Evolutionary conservation across 345 rosid genomes (phyloP).

Genomic region (Zanthoxylum bungeanum): DNA sequence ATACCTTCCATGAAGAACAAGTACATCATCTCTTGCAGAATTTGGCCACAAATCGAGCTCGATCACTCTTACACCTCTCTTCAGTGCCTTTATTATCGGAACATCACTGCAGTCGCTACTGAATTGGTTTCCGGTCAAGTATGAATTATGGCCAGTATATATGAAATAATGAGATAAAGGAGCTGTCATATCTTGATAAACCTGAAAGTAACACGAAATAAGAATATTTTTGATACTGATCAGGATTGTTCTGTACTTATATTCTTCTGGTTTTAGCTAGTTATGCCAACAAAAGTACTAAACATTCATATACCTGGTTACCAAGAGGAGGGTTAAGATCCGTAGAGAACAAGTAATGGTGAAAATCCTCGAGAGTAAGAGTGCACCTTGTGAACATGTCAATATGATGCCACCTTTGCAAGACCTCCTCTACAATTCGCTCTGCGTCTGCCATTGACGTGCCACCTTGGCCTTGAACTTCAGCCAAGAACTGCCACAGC

Average conservation of each 20-base stretch:
- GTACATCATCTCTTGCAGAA: conserved; percentile 51
- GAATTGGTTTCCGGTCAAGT: conserved; percentile 89
- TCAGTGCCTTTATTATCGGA: conserved; percentile 74
- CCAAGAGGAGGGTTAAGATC: conserved; percentile 61
- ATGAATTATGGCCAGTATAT: conserved; percentile 88
- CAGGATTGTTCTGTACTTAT: not conserved
- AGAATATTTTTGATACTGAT: not conserved
- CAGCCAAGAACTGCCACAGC: conserved; percentile 50
- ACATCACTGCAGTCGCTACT: conserved; percentile 88
- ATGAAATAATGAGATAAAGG: conserved; percentile 88
- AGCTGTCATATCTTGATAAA: conserved; percentile 80
- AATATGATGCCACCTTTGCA: conserved; percentile 57
- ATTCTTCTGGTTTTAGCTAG: not conserved
- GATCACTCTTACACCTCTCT: conserved; percentile 78
- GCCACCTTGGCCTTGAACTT: conserved; percentile 38
- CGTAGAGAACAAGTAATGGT: conserved; percentile 50
- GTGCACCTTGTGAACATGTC: conserved; percentile 53
- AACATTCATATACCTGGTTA: conserved; percentile 33
- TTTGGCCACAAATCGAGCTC: conserved; percentile 98
- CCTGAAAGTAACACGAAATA: conserved; percentile 39
- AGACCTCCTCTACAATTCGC: conserved; percentile 51
- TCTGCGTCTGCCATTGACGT: conserved; percentile 43
- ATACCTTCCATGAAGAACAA: conserved; percentile 92
- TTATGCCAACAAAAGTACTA: not conserved
- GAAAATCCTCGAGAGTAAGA: conserved; percentile 70